These are phyloP conservation scores for Stevia rebaudiana DNA, from an alignment of 140 eudicot species.

Conservation along the genomic window DNA sequence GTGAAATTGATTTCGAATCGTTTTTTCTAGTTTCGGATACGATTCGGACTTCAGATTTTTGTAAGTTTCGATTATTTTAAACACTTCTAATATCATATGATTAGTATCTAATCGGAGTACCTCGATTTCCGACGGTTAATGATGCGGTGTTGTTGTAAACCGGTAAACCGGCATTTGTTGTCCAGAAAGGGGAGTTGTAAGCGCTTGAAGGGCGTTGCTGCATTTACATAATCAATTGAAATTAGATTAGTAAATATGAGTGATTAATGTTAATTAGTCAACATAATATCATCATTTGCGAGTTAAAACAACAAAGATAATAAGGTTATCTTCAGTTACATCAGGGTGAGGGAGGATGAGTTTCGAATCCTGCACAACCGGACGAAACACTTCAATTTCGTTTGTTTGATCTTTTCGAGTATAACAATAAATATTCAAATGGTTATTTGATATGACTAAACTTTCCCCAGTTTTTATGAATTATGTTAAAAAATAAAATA, in stretches of 20 bases:
- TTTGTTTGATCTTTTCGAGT: neutral
- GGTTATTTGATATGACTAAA: no score
- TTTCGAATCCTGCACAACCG: conserved; percentile 38
- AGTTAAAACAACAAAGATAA: conserved; percentile 17
- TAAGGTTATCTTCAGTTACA: conserved; percentile 22
- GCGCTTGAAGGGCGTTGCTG: conserved; percentile 93
- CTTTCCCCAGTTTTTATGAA: no score
- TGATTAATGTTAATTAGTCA: neutral
- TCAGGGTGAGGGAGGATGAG: conserved; percentile 41
- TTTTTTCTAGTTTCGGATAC: no score
- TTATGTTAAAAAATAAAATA: no score
- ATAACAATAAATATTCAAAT: neutral
- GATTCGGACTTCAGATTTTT: no score
- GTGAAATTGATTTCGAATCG: no score
- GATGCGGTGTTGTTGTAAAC: conserved; percentile 81
- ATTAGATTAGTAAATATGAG: neutral
- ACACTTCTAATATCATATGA: no score
- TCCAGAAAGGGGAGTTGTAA: conserved; percentile 60
- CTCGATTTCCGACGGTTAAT: conserved; percentile 76
- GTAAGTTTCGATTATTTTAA: no score
- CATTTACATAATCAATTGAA: conserved; percentile 13
- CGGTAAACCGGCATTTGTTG: conserved; percentile 82
- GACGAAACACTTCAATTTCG: conserved; percentile 16
- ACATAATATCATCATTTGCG: conserved; percentile 1
- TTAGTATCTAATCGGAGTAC: conserved; percentile 22